phyloP scores from a whole-genome alignment of 2,329 filamentous ascomycete species.

The Ceratocystis variospora region DNA sequence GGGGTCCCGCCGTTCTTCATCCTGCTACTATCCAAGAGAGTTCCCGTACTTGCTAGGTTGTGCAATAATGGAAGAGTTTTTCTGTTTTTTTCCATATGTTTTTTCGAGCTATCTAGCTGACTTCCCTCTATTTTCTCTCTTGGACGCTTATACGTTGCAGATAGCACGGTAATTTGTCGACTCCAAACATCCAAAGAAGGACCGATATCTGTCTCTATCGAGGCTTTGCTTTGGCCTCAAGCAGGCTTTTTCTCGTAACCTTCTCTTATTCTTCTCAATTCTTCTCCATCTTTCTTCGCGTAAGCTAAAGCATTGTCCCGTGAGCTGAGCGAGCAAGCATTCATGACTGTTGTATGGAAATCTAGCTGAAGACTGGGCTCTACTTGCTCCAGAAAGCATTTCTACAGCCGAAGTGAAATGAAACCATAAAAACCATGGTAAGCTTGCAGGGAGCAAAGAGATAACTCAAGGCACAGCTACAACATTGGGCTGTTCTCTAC shows the following conservation, averaged over 20 bases:
- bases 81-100: background rate
- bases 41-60: background rate
- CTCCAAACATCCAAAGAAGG: background rate
- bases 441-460: too few species aligned
- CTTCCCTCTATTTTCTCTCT: background rate
- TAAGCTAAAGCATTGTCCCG: background rate
- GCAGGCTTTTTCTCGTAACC: background rate
- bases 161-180: background rate
- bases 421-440: background rate
- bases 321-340: background rate
- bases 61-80: background rate
- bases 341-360: background rate
- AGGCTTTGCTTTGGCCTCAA: background rate
- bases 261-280: background rate
- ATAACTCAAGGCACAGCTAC: too few species aligned
- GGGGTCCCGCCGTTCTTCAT: background rate
- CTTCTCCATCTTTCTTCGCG: background rate
- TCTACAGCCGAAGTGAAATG: background rate
- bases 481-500: background rate
- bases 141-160: background rate
- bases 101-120: background rate
- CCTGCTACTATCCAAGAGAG: background rate
- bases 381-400: too few species aligned
- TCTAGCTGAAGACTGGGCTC: background rate
- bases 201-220: background rate